phyloP scores from a whole-genome alignment of 768 basidiomycete species.

The Amanita phalloides region DNA sequence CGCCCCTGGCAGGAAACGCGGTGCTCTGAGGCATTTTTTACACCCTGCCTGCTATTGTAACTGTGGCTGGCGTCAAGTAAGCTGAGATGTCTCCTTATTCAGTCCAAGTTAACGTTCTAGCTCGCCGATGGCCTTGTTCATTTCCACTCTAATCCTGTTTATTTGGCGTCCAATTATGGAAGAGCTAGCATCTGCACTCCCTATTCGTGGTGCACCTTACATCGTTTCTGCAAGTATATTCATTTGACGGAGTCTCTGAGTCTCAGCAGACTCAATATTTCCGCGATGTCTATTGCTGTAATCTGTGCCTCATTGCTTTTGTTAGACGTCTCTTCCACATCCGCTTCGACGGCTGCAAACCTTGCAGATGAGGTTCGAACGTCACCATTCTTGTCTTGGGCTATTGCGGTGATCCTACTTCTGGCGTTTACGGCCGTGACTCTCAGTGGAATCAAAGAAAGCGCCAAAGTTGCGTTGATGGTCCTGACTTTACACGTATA shows the following conservation, averaged over 20 bases:
- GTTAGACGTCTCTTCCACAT: constrained; percentile 62
- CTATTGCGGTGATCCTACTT: too few relatives aligned
- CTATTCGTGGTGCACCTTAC: constrained; percentile 63
- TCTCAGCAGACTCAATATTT: constrained; percentile 41
- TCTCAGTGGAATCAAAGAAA: too few relatives aligned
- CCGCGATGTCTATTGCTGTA: constrained; percentile 51
- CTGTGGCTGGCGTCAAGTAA: too few relatives aligned
- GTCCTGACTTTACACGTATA: too few relatives aligned
- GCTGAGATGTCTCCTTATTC: too few relatives aligned
- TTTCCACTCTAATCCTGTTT: constrained; percentile 51
- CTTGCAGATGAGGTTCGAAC: constrained; percentile 24
- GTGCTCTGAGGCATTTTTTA: constrained; percentile 64
- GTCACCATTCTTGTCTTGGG: too few relatives aligned
- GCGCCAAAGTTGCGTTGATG: too few relatives aligned
- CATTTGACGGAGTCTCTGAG: constrained; percentile 28
- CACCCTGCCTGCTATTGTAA: constrained; percentile 38
- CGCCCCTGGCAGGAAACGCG: constrained; percentile 14
- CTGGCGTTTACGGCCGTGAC: too few relatives aligned
- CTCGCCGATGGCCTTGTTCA: constrained; percentile 58
- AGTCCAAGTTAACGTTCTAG: constrained; percentile 17
- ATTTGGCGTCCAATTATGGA: constrained; percentile 70
- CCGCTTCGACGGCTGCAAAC: constrained; percentile 62
- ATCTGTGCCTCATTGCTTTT: constrained; percentile 56
- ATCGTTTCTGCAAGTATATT: too few relatives aligned
- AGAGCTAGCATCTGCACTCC: constrained; percentile 59